Conservation (phyloP, 192 early-diverging fungal genomes). For the Entomortierella parvispora region DNA sequence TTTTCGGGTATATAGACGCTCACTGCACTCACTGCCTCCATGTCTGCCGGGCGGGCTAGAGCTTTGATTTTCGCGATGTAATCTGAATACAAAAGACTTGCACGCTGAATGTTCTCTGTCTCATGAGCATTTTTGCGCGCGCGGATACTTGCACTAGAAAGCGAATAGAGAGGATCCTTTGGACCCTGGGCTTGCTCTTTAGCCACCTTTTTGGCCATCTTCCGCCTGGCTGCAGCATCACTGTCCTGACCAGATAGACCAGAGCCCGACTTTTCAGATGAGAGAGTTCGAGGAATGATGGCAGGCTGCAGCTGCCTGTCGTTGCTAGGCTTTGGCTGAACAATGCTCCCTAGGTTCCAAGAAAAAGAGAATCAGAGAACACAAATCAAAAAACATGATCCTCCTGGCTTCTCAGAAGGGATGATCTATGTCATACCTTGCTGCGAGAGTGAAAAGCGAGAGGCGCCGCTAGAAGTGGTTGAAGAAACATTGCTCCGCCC, state of each 20-base stretch:
- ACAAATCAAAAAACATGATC: too few relatives aligned
- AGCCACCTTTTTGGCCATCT: conserved; percentile 18
- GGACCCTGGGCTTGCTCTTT: conserved; percentile 8
- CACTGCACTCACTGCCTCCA: conserved; percentile 2
- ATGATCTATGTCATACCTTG: neutral
- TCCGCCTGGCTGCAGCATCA: conserved; percentile 8
- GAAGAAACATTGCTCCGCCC: neutral
- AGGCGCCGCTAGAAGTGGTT: neutral
- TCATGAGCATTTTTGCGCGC: conserved; percentile 49
- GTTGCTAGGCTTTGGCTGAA: neutral
- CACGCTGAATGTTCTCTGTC: conserved; percentile 45
- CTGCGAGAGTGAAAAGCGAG: too few relatives aligned
- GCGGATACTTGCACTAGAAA: conserved; percentile 48
- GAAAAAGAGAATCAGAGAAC: too few relatives aligned
- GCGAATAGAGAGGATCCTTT: conserved; percentile 45
- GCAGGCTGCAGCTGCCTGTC: conserved; percentile 6
- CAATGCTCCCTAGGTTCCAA: neutral
- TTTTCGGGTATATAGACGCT: conserved; percentile 5
- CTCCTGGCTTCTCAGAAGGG: too few relatives aligned
- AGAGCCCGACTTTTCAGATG: neutral
- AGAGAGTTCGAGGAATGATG: neutral
- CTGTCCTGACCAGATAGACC: neutral
- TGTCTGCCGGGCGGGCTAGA: neutral
- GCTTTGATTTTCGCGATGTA: conserved; percentile 40
- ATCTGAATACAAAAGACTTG: conserved; percentile 34